These are phyloP conservation scores for Neoascochyta sp. DNA, from an alignment of 2,329 filamentous ascomycete genomes.

Conservation along the genomic window DNA sequence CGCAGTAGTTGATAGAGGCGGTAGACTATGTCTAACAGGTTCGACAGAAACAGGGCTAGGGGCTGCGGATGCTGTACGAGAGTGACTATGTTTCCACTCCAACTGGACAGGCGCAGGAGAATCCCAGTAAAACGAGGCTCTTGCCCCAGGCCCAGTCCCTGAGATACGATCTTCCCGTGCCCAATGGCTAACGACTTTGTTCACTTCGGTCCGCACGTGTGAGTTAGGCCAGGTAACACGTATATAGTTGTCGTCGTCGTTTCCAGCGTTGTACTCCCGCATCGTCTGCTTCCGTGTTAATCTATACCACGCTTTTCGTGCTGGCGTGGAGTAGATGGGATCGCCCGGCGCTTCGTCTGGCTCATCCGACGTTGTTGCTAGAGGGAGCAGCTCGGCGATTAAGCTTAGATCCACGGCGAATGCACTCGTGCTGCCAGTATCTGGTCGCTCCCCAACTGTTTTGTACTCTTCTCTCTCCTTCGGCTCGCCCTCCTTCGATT, in stretches of 20 bases:
- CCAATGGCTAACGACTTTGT: slow-evolving; percentile 37
- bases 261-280: slow-evolving; percentile 36
- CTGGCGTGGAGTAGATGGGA: slow-evolving; percentile 32
- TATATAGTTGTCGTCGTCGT: slow-evolving; percentile 35
- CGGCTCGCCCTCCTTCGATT: too few relatives aligned
- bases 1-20: slow-evolving; percentile 17
- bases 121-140: slow-evolving; percentile 40
- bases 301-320: slow-evolving; percentile 41
- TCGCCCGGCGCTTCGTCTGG: slow-evolving; percentile 22
- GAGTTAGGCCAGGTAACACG: slow-evolving; percentile 39
- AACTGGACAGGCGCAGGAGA: slow-evolving; percentile 19
- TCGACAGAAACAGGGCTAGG: slow-evolving; percentile 13
- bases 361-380: slow-evolving; percentile 3
- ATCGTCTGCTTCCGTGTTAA: slow-evolving; percentile 39
- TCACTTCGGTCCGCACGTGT: slow-evolving; percentile 29
- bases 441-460: too few relatives aligned
- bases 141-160: slow-evolving; percentile 32
- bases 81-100: slow-evolving; percentile 13
- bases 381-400: slow-evolving; percentile 27
- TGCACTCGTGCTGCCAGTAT: slow-evolving; percentile 3
- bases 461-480: too few relatives aligned
- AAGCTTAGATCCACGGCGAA: slow-evolving; percentile 17
- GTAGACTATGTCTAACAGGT: slow-evolving; percentile 17
- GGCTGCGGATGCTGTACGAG: slow-evolving; percentile 22
- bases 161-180: slow-evolving; percentile 38